Conservation (phyloP, 2,329 filamentous ascomycete species). For the Clonostachys byssicola region DNA sequence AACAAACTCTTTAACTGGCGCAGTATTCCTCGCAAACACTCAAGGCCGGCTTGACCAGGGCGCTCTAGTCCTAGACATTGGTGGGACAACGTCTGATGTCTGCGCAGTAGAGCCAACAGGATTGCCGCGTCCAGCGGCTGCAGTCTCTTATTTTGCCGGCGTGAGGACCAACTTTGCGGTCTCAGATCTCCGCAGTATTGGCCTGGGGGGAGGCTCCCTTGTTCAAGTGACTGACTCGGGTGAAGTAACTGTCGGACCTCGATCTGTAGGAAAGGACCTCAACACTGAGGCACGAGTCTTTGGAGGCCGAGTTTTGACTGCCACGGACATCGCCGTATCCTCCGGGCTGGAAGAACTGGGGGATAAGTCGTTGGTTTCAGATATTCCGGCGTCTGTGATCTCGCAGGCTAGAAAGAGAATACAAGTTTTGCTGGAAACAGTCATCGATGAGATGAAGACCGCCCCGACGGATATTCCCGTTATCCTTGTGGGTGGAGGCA, state of each 20-base stretch:
- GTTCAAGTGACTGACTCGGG: slow-evolving; percentile 17
- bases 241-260: slow-evolving; percentile 44
- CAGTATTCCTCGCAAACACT: slow-evolving; percentile 45
- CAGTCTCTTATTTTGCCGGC: slow-evolving; percentile 52
- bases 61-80: slow-evolving; percentile 46
- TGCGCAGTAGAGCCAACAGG: slow-evolving; percentile 53
- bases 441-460: slow-evolving; percentile 53
- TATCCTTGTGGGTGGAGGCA: slow-evolving; percentile 54
- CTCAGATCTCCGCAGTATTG: slow-evolving; percentile 51
- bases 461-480: slow-evolving; percentile 45
- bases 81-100: slow-evolving; percentile 58
- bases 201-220: slow-evolving; percentile 47
- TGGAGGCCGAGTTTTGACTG: slow-evolving; percentile 47
- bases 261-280: slow-evolving; percentile 49
- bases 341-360: slow-evolving; percentile 22
- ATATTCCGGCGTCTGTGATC: slow-evolving; percentile 12
- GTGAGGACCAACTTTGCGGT: slow-evolving; percentile 56
- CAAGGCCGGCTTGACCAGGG: slow-evolving; percentile 11
- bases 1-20: slow-evolving; percentile 49
- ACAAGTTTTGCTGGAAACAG: slow-evolving; percentile 39
- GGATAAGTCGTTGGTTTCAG: slow-evolving; percentile 16
- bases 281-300: slow-evolving; percentile 43
- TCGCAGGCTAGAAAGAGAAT: slow-evolving; percentile 24
- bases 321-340: slow-evolving; percentile 45
- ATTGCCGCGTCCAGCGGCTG: slow-evolving; percentile 55